phyloP scores from a whole-genome alignment of 441 rosid genomes.

The Bruguiera hainesii region DNA sequence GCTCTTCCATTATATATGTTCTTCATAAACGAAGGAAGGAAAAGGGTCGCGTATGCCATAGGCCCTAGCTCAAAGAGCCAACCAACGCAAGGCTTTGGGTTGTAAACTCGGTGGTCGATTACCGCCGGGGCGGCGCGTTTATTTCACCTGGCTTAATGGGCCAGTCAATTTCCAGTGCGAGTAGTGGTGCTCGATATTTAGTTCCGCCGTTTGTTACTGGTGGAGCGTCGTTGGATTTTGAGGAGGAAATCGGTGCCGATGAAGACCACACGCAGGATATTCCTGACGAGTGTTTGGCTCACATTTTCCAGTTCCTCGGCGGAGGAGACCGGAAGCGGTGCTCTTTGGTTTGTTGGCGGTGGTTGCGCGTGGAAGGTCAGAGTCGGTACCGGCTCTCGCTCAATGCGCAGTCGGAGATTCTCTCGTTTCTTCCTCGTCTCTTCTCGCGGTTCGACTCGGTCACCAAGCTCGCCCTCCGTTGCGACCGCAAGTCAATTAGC shows the following conservation, averaged over 20 bases:
- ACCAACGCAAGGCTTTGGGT: too few species aligned
- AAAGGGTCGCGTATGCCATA: too few species aligned
- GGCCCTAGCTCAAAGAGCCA: too few species aligned
- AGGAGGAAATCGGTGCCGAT: conserved; percentile 13
- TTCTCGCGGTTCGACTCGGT: conserved; percentile 78
- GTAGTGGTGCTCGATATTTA: neutral
- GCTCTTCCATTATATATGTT: too few species aligned
- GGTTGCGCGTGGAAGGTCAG: conserved; percentile 69
- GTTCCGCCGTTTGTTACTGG: conserved; percentile 18
- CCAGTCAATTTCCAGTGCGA: conserved; percentile 45
- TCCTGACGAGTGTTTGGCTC: conserved; percentile 73
- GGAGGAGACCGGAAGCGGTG: conserved; percentile 58
- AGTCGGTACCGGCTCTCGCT: conserved; percentile 78
- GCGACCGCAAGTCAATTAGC: conserved; percentile 65
- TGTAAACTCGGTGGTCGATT: neutral
- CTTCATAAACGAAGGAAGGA: too few species aligned
- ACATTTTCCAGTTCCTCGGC: conserved; percentile 58
- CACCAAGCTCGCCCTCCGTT: conserved; percentile 71
- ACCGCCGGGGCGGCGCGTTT: conserved; percentile 24
- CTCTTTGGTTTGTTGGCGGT: conserved; percentile 63
- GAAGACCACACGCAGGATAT: conserved; percentile 39
- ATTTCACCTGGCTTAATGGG: conserved; percentile 40
- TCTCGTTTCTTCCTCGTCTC: conserved; percentile 36
- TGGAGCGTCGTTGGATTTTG: conserved; percentile 1
- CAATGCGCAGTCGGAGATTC: conserved; percentile 59